Evolutionary conservation across 495 filamentous ascomycete genomes (phyloP), one percentile per base, ranked within the genome.

Genomic region (Aspergillus sclerotioniger): DNA sequence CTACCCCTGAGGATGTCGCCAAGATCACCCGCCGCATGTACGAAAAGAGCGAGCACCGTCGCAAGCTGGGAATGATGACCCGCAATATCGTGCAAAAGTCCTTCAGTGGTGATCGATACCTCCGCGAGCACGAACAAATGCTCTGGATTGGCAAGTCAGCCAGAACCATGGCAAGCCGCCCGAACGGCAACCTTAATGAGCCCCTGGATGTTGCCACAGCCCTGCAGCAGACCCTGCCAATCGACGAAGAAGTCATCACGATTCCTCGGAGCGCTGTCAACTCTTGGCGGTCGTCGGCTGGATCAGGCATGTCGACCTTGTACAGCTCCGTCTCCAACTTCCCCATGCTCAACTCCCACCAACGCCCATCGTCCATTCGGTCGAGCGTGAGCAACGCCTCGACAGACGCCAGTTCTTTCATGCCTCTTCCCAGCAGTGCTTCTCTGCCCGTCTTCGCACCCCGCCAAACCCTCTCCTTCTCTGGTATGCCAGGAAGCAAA

Each of bases 91-190:
- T 87, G 5, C 80, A 84, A 51, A 82, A 81, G 53, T 81, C 76
- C 12, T 87, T 88, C 68, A 80, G 78, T 31, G 80, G 80, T 4
- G 82, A 85, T 44, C 74, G 85, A 0, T 88, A 87, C 59, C 77
- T 88, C 13, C 77, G 85, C 25, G 85, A 88, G 65, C 85, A 88
- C 63, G 85, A 88, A 65, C 85, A 88, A 65, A 86, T 86, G 84
- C 79, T 85, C 19, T 87, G 84, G 84, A 80, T 86, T 33, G 80
- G 80, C 33, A 85, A 85, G 65, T 68, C 70, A 8, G 62, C 63
- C 21, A 76, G 76, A 49, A 64, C 71, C 57, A 77, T 75, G 69
- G 68, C 71, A 39, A 71, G 54, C 19, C 67, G 71, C 13, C 57
- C 60, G 8, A 65, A 61, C 10, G 72, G 63, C 37, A 60, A 63